A percentile compares a stretch with the other conserved stretches of the same genome.
Evolutionary conservation across 2,329 filamentous ascomycete species (phyloP).

Genomic region (Monosporascus sp.): DNA sequence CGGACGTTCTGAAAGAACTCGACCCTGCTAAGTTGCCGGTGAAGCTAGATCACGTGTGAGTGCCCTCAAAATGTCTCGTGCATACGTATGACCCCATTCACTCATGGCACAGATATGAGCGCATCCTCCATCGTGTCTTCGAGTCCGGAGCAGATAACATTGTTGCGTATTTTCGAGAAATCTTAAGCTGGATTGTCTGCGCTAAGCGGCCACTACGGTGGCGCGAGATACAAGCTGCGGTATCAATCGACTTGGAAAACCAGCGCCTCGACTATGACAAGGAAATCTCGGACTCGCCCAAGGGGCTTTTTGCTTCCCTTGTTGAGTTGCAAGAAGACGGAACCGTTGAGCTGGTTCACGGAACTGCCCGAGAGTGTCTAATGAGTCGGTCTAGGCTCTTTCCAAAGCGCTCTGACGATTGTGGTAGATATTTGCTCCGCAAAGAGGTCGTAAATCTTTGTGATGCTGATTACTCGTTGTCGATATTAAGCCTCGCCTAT

Average conservation of each 20-base stretch:
- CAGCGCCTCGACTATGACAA: constrained; percentile 19
- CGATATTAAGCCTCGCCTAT: constrained; percentile 18
- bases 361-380: constrained; percentile 24
- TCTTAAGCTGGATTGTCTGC: constrained; percentile 31
- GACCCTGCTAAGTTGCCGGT: constrained; percentile 12
- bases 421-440: constrained; percentile 5
- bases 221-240: constrained; percentile 29
- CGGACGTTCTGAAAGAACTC: constrained; percentile 14
- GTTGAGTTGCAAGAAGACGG: constrained; percentile 19
- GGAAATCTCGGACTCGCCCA: constrained; percentile 17
- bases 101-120: constrained; percentile 15
- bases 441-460: constrained; percentile 5
- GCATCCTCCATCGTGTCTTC: constrained; percentile 17
- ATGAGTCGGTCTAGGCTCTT: neutral
- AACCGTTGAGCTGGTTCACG: constrained; percentile 27
- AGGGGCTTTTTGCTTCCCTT: constrained; percentile 29
- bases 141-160: constrained; percentile 5
- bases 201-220: constrained; percentile 28
- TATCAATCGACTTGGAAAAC: constrained; percentile 23
- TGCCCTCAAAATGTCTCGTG: neutral
- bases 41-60: constrained; percentile 16
- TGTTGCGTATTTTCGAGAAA: constrained; percentile 9
- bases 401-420: neutral
- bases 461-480: constrained; percentile 16
- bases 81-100: neutral